Base-by-base conservation (phyloP, 1,284 basidiomycete species). In the Leccinum solheimii region DNA sequence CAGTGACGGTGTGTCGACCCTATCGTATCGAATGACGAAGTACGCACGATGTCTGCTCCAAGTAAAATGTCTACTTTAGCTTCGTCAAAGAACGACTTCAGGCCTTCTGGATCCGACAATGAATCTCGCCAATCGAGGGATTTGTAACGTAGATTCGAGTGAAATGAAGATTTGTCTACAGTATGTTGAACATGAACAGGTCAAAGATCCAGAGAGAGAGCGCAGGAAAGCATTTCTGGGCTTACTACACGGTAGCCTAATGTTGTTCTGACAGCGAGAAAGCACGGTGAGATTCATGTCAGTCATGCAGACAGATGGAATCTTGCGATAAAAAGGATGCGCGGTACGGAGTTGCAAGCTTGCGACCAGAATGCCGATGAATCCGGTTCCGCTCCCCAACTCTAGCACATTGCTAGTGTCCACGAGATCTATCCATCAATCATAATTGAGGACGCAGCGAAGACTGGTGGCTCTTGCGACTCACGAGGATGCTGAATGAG, bases 341-440 rank as follows among this genome's bases (percentile, higher is more conserved):
- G 55, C 43, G 3, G 61, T 55, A 56, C 55, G 69, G 9, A 75
- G 60, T 52, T 90, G 88, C 27, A 90, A 68, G 56, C 78, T 79
- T 1, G 85, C 83, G 38, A 84, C 69, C 13, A 91, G 72, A 38
- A 84, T 82, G 1, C 89, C 91, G 8, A 92, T 75, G 65, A 91
- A 87, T n/a, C 91, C 91, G 3, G 79, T 78, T 1, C 91, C 91
- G 16, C 83, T 86, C 13, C 90, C 91, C 1, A 92, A 78, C 70
- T 93, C 91, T 3, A 93, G 79, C 2, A 91, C 77, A 16, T 78
- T 75, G 64, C 78, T 80, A 10, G 72, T 67, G 43, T 65, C 62
- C 0, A 90, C 76, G 9, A 86, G 59, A 16, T 82, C 89, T 91
- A 64, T 1, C 30, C 34, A 23, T 43, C 10, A 21, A 58, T n/a